Evolutionary conservation across 108 stramenopile species (phyloP), one percentile per base, ranked within the genome.

Genomic region (Stephanodiscus minutulus): DNA sequence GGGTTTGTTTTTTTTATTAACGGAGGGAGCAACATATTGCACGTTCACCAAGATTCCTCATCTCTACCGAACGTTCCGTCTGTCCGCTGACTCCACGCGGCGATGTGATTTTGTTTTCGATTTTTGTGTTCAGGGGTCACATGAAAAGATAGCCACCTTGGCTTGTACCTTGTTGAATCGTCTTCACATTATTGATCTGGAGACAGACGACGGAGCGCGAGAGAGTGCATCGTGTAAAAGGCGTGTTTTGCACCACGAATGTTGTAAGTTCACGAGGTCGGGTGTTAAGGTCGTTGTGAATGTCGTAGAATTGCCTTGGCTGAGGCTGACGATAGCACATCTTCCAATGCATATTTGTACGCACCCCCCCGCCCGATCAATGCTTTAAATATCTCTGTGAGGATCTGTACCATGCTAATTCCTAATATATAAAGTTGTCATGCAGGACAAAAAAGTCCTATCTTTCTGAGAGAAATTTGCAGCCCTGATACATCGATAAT

Each of bases 371-470:
- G 18, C 8, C 17, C n/a, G 59, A 39, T 29, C 4, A 60, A 33
- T 58, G 27, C 18, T 28, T 33, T 33, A 29, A 29, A 60, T 36
- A 64, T 56, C 66, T 67, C 66, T 15, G 25, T 67, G 66, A 67
- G 24, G 66, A 67, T 55, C 15, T 56, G 24, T 25, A 67, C 66
- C 66, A 67, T 67, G 66, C 66, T 67, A 55, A 67, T 67, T 67
- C 66, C 66, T 52, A 67, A 55, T 46, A 29, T 21, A 29, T 27
- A 24, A 53, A 18, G 25, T 27, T 56, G 17, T 55, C 55, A 55
- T 67, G 66, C 56, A 67, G 66, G 66, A 67, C 37, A 25, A 29
- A n/a, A 54, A 9, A 17, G 24, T 67, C 31, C 25, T 25, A 25
- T 20, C 21, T 24, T 33, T 18, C 66, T 66, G 66, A 66, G 66